These are phyloP conservation scores for Termitomyces sp. DNA, from an alignment of 768 basidiomycete species.

Conservation along the genomic window DNA sequence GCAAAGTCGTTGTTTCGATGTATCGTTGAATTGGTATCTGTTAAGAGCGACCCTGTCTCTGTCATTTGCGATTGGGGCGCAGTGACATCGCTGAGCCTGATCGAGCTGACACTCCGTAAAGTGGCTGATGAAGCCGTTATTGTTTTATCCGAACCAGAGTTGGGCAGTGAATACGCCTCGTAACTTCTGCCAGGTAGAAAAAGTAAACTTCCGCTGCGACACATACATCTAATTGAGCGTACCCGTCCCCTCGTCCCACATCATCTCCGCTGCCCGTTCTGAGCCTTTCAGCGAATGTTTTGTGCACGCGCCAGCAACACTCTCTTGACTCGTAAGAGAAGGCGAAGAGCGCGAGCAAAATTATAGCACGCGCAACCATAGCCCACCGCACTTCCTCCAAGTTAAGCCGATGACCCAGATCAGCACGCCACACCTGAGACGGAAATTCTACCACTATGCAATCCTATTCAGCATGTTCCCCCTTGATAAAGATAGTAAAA, in stretches of 20 bases:
- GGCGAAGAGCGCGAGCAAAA: constrained; percentile 57
- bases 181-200: neutral
- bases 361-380: constrained; percentile 32
- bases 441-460: constrained; percentile 26
- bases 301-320: constrained; percentile 25
- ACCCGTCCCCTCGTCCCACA: neutral
- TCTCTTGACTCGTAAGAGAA: constrained; percentile 46
- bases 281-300: neutral
- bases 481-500: neutral
- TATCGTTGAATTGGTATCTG: neutral
- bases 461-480: constrained; percentile 19
- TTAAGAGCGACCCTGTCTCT: neutral
- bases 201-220: neutral
- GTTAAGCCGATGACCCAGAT: constrained; percentile 6
- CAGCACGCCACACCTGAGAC: constrained; percentile 24
- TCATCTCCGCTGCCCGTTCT: neutral
- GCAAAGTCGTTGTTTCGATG: neutral
- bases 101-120: neutral
- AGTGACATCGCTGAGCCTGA: neutral
- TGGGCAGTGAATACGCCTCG: neutral
- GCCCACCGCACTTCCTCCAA: constrained; percentile 38
- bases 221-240: neutral
- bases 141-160: neutral
- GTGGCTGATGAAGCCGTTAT: neutral
- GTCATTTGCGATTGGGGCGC: neutral